Conservation (phyloP, 2,329 filamentous ascomycete species). For the Microdochium nivale region DNA sequence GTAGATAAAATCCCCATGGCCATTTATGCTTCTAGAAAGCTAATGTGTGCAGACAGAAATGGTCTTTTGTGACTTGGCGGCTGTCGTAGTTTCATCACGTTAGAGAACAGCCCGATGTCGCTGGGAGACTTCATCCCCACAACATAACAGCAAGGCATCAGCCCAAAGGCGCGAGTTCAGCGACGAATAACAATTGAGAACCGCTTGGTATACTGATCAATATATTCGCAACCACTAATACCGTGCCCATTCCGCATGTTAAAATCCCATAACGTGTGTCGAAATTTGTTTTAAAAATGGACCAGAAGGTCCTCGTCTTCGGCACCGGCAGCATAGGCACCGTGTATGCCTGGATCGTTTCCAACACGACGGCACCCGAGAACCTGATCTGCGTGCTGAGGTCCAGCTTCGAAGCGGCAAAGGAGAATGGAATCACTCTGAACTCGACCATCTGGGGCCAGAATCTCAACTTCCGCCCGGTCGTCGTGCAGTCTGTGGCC, state of each 20-base stretch:
- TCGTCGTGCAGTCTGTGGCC: constrained; percentile 13
- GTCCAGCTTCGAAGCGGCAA: constrained; percentile 19
- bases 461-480: constrained; percentile 14
- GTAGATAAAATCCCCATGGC: no score
- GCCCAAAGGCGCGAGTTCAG: no score
- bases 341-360: constrained; percentile 15
- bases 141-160: neutral
- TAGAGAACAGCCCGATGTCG: no score
- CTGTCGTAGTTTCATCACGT: no score
- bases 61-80: no score
- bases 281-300: constrained; percentile 6
- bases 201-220: no score
- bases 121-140: no score
- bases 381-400: constrained; percentile 21
- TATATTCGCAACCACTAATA: no score
- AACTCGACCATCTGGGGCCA: constrained; percentile 20
- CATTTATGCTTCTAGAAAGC: no score
- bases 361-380: constrained; percentile 9
- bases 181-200: no score
- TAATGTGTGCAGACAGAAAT: no score
- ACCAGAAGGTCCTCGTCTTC: constrained; percentile 17
- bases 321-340: constrained; percentile 25
- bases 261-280: neutral
- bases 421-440: constrained; percentile 17
- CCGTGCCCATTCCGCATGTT: no score